Conservation (phyloP, 2,329 filamentous ascomycete genomes). For the Elsinoe necatrix region DNA sequence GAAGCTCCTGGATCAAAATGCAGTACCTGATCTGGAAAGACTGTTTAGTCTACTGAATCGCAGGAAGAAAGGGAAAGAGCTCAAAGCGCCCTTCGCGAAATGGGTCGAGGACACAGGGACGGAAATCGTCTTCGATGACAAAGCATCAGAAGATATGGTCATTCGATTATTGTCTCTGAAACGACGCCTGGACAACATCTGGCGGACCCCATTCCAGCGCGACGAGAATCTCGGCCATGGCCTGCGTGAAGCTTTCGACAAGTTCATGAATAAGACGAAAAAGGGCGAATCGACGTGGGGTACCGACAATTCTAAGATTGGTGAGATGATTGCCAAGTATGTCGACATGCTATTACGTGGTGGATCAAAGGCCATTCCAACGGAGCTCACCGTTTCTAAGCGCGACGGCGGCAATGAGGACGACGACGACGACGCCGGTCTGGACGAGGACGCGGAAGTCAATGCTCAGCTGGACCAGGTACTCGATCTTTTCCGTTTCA, state of each 20-base stretch:
- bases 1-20: slow-evolving; percentile 62
- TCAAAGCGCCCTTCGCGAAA: slow-evolving; percentile 65
- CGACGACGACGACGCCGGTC: slow-evolving; percentile 51
- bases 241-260: slow-evolving; percentile 75
- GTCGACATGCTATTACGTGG: slow-evolving; percentile 82
- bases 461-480: slow-evolving; percentile 88
- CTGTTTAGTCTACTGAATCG: slow-evolving; percentile 71
- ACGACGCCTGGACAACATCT: slow-evolving; percentile 65
- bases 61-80: slow-evolving; percentile 57
- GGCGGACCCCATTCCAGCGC: slow-evolving; percentile 65
- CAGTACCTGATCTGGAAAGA: slow-evolving; percentile 61
- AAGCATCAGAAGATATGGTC: slow-evolving; percentile 77
- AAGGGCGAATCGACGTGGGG: slow-evolving; percentile 63
- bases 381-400: slow-evolving; percentile 50
- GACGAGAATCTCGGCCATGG: slow-evolving; percentile 70
- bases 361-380: slow-evolving; percentile 74
- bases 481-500: slow-evolving; percentile 89
- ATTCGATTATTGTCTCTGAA: slow-evolving; percentile 73
- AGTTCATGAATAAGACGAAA: slow-evolving; percentile 83
- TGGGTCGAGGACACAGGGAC: slow-evolving; percentile 73
- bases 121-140: slow-evolving; percentile 69
- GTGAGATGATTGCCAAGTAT: slow-evolving; percentile 98
- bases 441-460: slow-evolving; percentile 85
- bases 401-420: slow-evolving; percentile 50
- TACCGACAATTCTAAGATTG: slow-evolving; percentile 83